Evolutionary conservation across 495 filamentous ascomycete genomes (phyloP).

Genomic region (Aspergillus homomorphus): DNA sequence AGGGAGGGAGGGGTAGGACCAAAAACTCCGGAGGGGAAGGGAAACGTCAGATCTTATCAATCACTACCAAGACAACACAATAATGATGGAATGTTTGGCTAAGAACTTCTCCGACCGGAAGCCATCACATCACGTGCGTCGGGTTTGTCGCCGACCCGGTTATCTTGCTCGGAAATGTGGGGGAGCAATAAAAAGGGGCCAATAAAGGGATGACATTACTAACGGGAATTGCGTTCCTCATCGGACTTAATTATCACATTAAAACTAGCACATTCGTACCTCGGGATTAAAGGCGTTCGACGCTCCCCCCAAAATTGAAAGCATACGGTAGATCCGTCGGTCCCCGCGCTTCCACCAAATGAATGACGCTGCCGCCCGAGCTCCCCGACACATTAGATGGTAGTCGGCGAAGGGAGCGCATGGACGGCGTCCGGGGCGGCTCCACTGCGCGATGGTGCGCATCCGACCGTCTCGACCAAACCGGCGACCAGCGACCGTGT

Average conservation of each 20-base stretch:
- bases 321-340: conserved; percentile 46
- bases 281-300: conserved; percentile 4
- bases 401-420: conserved; percentile 34
- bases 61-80: conserved; percentile 16
- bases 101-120: not conserved
- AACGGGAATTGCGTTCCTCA: not conserved
- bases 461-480: conserved; percentile 1
- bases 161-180: not conserved
- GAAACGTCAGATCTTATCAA: conserved; percentile 21
- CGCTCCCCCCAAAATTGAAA: conserved; percentile 26
- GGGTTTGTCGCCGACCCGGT: not conserved
- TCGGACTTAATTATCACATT: not conserved
- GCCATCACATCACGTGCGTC: not conserved
- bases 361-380: conserved; percentile 47
- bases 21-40: not conserved
- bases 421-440: conserved; percentile 33
- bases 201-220: not conserved
- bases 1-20: not conserved
- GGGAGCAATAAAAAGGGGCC: not conserved
- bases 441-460: not conserved
- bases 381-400: conserved; percentile 37
- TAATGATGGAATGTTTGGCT: not conserved
- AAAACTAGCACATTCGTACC: not conserved
- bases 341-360: conserved; percentile 35
- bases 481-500: conserved; percentile 18